These are phyloP conservation scores for Pistacia atlantica DNA, from an alignment of 345 rosid species.

Conservation along the genomic window DNA sequence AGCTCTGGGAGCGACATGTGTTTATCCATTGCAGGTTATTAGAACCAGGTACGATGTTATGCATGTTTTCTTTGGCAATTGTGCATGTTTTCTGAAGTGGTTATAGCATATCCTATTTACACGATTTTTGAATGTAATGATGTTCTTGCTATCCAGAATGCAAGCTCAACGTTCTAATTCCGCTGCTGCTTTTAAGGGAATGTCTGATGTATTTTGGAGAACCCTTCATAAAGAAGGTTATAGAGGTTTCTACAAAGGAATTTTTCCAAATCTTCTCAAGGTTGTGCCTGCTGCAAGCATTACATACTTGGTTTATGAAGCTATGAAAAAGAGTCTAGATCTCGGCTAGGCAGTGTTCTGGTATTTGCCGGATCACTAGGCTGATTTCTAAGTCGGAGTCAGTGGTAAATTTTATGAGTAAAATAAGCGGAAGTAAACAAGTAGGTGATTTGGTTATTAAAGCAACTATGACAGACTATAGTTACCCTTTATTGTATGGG, in stretches of 20 bases:
- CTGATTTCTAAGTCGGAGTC: constrained; percentile 12
- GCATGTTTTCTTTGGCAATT: constrained; percentile 1
- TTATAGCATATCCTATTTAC: neutral
- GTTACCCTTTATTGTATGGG: constrained; percentile 33
- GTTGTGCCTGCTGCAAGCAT: constrained; percentile 62
- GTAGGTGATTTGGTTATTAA: constrained; percentile 37
- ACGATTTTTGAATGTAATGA: neutral
- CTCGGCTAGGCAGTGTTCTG: constrained; percentile 35
- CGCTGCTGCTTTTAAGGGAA: constrained; percentile 56
- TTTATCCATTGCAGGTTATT: constrained; percentile 91
- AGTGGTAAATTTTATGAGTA: constrained; percentile 25
- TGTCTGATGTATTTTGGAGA: constrained; percentile 85
- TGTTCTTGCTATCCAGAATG: constrained; percentile 54
- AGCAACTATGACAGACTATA: constrained; percentile 28
- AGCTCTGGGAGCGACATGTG: constrained; percentile 92
- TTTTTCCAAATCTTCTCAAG: constrained; percentile 88
- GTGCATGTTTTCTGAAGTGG: neutral
- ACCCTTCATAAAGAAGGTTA: constrained; percentile 74
- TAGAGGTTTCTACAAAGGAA: constrained; percentile 92
- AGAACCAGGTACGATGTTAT: constrained; percentile 71
- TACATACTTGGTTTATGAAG: constrained; percentile 66
- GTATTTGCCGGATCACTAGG: neutral
- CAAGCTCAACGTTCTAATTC: constrained; percentile 72
- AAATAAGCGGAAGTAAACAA: constrained; percentile 24
- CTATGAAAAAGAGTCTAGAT: constrained; percentile 82